Percentiles rank a stretch among this genome's conserved stretches.
Evolutionary conservation across 306 rosid genomes (phyloP).

Genomic region (Canavalia ensiformis): DNA sequence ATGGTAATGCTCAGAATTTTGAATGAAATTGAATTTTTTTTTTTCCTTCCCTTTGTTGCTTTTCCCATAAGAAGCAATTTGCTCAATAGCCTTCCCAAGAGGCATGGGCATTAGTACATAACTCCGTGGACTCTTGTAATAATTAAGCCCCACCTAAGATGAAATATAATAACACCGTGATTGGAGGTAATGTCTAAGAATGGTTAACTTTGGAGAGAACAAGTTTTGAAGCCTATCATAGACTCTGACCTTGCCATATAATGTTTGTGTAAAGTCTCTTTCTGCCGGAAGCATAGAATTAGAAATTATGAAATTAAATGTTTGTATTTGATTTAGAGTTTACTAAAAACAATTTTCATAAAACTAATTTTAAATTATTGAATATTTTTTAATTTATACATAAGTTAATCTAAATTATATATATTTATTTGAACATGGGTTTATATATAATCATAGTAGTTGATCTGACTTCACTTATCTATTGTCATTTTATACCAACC

Average conservation of each 20-base stretch:
- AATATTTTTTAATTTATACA: no score
- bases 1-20: slow-evolving; percentile 27
- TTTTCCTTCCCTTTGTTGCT: background rate
- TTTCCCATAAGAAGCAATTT: slow-evolving; percentile 45
- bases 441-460: background rate
- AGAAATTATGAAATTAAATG: slow-evolving; percentile 25
- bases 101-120: slow-evolving; percentile 45
- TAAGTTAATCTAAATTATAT: no score
- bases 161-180: slow-evolving; percentile 30
- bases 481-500: slow-evolving; percentile 29
- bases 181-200: slow-evolving; percentile 42
- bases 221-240: slow-evolving; percentile 43
- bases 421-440: no score
- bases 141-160: slow-evolving; percentile 36
- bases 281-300: slow-evolving; percentile 1
- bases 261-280: slow-evolving; percentile 31
- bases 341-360: no score
- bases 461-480: slow-evolving; percentile 29
- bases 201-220: slow-evolving; percentile 37
- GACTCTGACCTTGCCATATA: slow-evolving; percentile 21
- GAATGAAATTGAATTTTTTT: slow-evolving; percentile 6
- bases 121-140: slow-evolving; percentile 26
- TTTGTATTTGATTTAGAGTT: background rate
- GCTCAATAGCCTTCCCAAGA: slow-evolving; percentile 34
- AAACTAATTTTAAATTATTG: no score